These are phyloP conservation scores for Xylaria sp. DNA, from an alignment of 2,329 filamentous ascomycete species.

Conservation along the genomic window DNA sequence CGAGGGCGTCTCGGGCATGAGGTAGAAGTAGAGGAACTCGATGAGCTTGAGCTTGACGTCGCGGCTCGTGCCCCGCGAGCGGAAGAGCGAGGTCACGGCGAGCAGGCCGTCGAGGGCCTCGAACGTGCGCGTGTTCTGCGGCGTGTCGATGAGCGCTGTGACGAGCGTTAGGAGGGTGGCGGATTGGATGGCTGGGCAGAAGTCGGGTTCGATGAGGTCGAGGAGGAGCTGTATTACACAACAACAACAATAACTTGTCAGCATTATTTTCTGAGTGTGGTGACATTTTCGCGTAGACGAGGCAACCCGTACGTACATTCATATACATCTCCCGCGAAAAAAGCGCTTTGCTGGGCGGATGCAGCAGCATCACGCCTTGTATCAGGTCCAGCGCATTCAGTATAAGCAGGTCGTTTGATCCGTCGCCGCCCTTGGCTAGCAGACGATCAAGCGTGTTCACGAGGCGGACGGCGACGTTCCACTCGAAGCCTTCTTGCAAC, in stretches of 20 bases:
- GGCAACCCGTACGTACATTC: constrained; percentile 73
- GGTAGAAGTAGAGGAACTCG: constrained; percentile 98
- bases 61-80: constrained; percentile 82
- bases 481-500: constrained; percentile 95
- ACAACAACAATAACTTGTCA: constrained; percentile 12
- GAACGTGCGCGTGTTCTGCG: constrained; percentile 89
- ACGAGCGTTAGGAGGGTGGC: constrained; percentile 91
- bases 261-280: constrained; percentile 14
- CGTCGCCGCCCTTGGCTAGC: constrained; percentile 82
- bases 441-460: constrained; percentile 87
- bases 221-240: constrained; percentile 75
- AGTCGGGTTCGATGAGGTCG: constrained; percentile 91
- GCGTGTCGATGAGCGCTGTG: constrained; percentile 85
- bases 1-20: constrained; percentile 86
- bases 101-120: constrained; percentile 91
- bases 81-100: constrained; percentile 92
- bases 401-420: constrained; percentile 88
- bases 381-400: constrained; percentile 88
- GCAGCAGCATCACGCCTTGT: constrained; percentile 87
- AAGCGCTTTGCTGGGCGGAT: constrained; percentile 87
- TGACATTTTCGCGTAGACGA: neutral
- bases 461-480: constrained; percentile 91
- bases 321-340: constrained; percentile 93
- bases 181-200: constrained; percentile 91
- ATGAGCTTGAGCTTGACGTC: constrained; percentile 96